Conservation (phyloP, 2,329 filamentous ascomycete species). For the Fusarium devonianum region DNA sequence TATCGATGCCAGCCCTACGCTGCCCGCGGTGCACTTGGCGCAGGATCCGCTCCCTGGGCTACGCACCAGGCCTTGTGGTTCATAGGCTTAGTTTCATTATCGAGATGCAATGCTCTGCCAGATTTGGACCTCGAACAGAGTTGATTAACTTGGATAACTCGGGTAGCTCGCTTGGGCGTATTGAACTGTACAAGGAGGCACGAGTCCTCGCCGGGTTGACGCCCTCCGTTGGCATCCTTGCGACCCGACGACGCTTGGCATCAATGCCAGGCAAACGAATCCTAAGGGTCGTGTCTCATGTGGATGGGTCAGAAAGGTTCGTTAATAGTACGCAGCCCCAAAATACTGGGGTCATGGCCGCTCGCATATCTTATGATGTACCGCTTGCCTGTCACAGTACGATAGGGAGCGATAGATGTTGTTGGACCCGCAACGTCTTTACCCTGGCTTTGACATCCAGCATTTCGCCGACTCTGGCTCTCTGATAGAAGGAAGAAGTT, state of each 20-base stretch:
- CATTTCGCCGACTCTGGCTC: too few relatives aligned
- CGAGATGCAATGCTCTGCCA: neutral
- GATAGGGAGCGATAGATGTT: neutral
- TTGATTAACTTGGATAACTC: conserved; percentile 5
- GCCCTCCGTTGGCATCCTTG: neutral
- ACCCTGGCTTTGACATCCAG: neutral
- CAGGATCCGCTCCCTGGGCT: neutral
- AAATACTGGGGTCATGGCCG: conserved; percentile 5
- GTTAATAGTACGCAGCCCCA: conserved; percentile 9
- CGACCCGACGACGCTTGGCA: conserved; percentile 1
- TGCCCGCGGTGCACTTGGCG: conserved; percentile 4
- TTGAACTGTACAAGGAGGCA: conserved; percentile 1
- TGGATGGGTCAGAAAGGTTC: conserved; percentile 1
- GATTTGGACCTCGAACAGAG: neutral
- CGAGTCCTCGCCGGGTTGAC: conserved; percentile 9
- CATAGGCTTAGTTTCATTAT: conserved; percentile 5
- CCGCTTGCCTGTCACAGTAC: conserved; percentile 5
- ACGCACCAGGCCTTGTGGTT: neutral
- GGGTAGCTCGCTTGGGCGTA: neutral
- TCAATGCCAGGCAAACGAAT: neutral
- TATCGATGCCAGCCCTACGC: conserved; percentile 26
- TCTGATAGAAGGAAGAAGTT: conserved; percentile 4
- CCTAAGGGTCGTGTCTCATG: neutral
- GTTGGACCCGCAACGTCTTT: neutral
- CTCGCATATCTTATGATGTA: conserved; percentile 8